Conservation (phyloP, 352 stramenopile species). For the Thalassiosira ordinaria region DNA sequence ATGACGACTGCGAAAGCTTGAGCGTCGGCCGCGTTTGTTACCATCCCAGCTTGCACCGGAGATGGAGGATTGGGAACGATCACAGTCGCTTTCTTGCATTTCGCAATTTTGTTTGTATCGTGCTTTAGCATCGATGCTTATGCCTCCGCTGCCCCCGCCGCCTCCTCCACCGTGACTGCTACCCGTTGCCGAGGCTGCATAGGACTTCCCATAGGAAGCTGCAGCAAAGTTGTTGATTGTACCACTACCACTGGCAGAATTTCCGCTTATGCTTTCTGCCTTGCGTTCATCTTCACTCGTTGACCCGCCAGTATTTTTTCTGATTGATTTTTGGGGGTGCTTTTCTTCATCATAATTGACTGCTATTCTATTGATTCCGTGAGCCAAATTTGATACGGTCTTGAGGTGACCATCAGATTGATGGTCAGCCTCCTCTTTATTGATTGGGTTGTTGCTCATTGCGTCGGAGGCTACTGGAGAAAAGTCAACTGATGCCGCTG, state of each 20-base stretch:
- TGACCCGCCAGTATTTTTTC: conserved; percentile 3
- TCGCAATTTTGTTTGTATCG: conserved; percentile 5
- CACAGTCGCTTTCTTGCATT: neutral
- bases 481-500: too few species aligned
- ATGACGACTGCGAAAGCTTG: conserved; percentile 6
- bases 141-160: neutral
- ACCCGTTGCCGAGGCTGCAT: neutral
- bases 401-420: conserved; percentile 4
- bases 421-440: conserved; percentile 4
- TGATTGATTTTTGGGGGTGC: neutral
- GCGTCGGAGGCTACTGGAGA: too few species aligned
- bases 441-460: too few species aligned
- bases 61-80: conserved; percentile 28
- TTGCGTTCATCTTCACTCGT: conserved; percentile 28
- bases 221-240: neutral
- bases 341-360: conserved; percentile 27
- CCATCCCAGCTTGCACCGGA: conserved; percentile 20
- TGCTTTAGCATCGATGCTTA: neutral
- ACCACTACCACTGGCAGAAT: neutral
- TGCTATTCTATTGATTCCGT: conserved; percentile 29
- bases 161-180: too few species aligned
- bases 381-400: conserved; percentile 21
- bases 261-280: neutral
- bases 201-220: neutral
- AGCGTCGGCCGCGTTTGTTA: conserved; percentile 7